Percentiles rank a stretch among this genome's conserved stretches.
Evolutionary conservation across 768 basidiomycete species (phyloP).

Genomic region (Cystofilobasidium macerans): DNA sequence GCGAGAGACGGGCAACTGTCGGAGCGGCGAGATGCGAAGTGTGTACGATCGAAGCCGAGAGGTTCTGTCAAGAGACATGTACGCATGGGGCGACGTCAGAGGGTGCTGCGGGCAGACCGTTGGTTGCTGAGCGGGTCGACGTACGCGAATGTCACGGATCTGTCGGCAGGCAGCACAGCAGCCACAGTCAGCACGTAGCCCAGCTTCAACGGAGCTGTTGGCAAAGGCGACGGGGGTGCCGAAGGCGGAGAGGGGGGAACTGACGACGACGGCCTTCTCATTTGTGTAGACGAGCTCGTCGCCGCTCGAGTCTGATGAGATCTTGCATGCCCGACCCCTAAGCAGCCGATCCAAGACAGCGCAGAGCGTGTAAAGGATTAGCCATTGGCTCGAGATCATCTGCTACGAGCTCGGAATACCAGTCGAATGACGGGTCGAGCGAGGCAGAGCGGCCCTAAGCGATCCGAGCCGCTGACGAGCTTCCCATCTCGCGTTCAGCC

Average conservation of each 20-base stretch:
- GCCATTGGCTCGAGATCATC: neutral
- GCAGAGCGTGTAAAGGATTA: neutral
- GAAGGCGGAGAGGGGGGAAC: conserved; percentile 37
- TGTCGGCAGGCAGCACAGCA: neutral
- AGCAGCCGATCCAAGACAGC: too few relatives aligned
- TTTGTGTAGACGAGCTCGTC: conserved; percentile 73
- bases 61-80: conserved; percentile 47
- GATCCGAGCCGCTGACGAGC: too few relatives aligned
- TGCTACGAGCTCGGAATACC: neutral
- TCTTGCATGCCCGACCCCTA: conserved; percentile 48
- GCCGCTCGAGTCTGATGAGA: conserved; percentile 54
- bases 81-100: neutral
- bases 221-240: neutral
- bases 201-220: neutral
- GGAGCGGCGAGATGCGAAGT: conserved; percentile 62
- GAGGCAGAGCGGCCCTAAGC: neutral
- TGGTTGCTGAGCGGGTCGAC: conserved; percentile 28
- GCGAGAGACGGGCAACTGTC: conserved; percentile 82
- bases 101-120: conserved; percentile 5
- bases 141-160: conserved; percentile 53
- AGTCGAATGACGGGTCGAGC: neutral
- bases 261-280: conserved; percentile 71
- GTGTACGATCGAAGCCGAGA: conserved; percentile 8
- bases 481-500: too few relatives aligned
- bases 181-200: too few relatives aligned